Base-by-base conservation (phyloP, 768 basidiomycete genomes). In the Boletellus ananas region DNA sequence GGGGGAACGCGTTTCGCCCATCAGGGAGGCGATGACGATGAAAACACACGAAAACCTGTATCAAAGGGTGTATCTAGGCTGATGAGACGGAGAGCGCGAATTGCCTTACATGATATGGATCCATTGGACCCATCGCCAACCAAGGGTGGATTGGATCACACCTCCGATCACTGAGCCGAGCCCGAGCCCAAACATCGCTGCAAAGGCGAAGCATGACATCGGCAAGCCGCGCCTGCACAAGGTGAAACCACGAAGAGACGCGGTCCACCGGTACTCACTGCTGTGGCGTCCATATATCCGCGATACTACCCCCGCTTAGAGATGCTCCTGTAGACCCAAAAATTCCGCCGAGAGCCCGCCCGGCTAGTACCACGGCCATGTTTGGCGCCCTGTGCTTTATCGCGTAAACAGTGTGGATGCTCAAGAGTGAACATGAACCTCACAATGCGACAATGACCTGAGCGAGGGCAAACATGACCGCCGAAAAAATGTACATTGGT, bases 61-160 rank as follows among this genome's bases (percentile, higher is more conserved):
- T 29, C 25, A 58, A 39, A 36, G 43, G 42, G 47, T 45, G 40
- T 5, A n/a, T 8, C 29, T 9, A 8, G 5, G 25, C 13, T 20
- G 25, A 16, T 17, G 11, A 34, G 11, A n/a, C 7, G 5, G 29
- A 45, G 17, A 18, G 4, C 21, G 4, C 39, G 17, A 2, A 2
- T 10, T 38, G 12, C 59, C 47, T 25, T 43, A 80, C 84, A 84
- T 85, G 60, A 80, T 67, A 51, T 83, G 80, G 12, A 90, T 74
- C 87, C 87, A 91, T 59, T 87, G 80, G 17, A 92, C 85, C 87
- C 89, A 90, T 34, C 87, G 71, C 87, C 89, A 91, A 52, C 74
- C 74, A 6, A 90, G 68, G 27, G 69, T 79, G 54, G 78, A 73
- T 58, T 88, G 79, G 31, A 87, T 74, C 76, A 82, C 85, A 9